Evolutionary conservation across 2,329 filamentous ascomycete genomes (phyloP).

Genomic region (Graphiopsis chlorocephala): DNA sequence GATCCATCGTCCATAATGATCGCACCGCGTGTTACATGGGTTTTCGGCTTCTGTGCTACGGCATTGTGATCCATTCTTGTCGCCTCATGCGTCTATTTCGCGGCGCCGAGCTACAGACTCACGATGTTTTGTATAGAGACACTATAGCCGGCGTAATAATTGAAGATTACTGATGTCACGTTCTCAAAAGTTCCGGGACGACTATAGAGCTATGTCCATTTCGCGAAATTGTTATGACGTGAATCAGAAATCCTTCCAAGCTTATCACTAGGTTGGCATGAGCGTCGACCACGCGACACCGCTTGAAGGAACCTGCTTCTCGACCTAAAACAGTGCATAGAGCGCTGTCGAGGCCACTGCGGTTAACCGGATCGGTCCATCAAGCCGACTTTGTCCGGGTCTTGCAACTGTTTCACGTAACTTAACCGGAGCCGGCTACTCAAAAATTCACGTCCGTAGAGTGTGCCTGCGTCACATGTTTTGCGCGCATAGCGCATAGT

Average conservation of each 20-base stretch:
- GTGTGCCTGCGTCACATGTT: background rate
- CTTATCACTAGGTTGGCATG: background rate
- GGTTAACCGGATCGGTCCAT: background rate
- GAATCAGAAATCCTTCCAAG: too few relatives aligned
- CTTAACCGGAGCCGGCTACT: background rate
- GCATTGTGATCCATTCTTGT: background rate
- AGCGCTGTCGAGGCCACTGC: background rate
- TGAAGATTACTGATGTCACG: background rate
- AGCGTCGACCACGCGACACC: background rate
- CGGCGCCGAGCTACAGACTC: too few relatives aligned
- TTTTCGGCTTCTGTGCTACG: background rate
- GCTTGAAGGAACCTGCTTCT: background rate
- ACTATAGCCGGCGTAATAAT: background rate
- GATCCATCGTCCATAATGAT: background rate
- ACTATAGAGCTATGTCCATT: background rate
- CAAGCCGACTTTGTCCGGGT: background rate
- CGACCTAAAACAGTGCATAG: background rate
- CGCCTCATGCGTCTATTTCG: too few relatives aligned
- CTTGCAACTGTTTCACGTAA: background rate
- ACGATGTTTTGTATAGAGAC: too few relatives aligned
- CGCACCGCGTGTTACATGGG: background rate
- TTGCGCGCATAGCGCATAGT: background rate
- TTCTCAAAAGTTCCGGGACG: background rate
- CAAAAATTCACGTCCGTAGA: background rate
- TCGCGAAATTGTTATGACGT: background rate